These are phyloP conservation scores for Microbotryum saponariae DNA, from an alignment of 1,284 basidiomycete species.

Conservation along the genomic window DNA sequence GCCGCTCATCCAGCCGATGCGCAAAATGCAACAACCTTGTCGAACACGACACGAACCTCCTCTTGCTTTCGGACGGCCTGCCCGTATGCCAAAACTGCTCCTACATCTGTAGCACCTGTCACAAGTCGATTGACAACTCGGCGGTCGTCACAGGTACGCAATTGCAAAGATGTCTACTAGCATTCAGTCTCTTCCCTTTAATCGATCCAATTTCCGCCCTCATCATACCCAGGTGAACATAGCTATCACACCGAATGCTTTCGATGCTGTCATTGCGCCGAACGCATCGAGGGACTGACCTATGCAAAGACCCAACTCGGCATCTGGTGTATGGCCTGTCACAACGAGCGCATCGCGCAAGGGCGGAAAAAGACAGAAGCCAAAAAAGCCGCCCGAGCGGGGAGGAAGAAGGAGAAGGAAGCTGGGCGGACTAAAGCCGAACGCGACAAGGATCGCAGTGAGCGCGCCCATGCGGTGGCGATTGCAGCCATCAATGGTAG, in stretches of 20 bases:
- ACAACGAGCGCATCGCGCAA: slow-evolving; percentile 90
- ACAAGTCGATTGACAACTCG: slow-evolving; percentile 84
- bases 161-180: background rate
- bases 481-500: background rate
- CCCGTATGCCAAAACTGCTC: slow-evolving; percentile 96
- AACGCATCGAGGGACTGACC: slow-evolving; percentile 92
- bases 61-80: slow-evolving; percentile 89
- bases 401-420: slow-evolving; percentile 22
- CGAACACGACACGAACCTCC: slow-evolving; percentile 82
- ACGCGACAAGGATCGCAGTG: slow-evolving; percentile 15
- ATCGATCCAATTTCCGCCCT: background rate
- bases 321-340: slow-evolving; percentile 85
- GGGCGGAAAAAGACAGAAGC: slow-evolving; percentile 80
- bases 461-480: background rate
- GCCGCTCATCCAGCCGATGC: slow-evolving; percentile 38
- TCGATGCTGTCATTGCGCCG: slow-evolving; percentile 89
- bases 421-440: background rate
- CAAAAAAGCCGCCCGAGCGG: slow-evolving; percentile 44
- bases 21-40: slow-evolving; percentile 50
- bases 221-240: slow-evolving; percentile 61
- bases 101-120: slow-evolving; percentile 88
- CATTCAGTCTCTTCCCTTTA: background rate
- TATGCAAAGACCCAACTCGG: slow-evolving; percentile 98
- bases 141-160: slow-evolving; percentile 76
- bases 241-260: slow-evolving; percentile 98